A percentile compares a stretch with the other conserved stretches of the same genome.
phyloP scores from a whole-genome alignment of 345 rosid species.

The Eucalyptus cloeziana region DNA sequence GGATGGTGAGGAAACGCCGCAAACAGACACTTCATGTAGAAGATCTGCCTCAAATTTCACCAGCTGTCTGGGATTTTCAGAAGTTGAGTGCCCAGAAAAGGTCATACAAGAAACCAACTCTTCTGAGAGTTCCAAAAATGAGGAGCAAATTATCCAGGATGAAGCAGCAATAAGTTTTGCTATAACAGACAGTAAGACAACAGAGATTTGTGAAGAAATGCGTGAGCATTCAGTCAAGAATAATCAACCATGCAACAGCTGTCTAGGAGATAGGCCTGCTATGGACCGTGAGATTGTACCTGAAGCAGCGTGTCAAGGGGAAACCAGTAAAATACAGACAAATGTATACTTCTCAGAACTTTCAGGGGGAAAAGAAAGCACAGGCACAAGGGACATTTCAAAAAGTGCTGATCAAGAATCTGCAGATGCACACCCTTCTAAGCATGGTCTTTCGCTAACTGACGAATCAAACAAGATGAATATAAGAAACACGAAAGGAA shows the following conservation, averaged over 20 bases:
- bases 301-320: conserved; percentile 2
- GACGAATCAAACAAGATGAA: conserved; percentile 16
- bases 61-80: background rate
- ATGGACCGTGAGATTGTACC: conserved; percentile 2
- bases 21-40: conserved; percentile 2
- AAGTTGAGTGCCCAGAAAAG: conserved; percentile 11
- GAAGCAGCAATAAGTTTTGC: conserved; percentile 4
- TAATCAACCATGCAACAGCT: conserved; percentile 4
- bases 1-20: background rate
- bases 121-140: conserved; percentile 3
- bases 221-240: conserved; percentile 9
- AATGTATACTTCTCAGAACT: conserved; percentile 1
- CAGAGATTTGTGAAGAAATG: background rate
- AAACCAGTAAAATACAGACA: conserved; percentile 15
- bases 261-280: background rate
- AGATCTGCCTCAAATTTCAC: background rate
- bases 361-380: conserved; percentile 1
- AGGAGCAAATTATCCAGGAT: background rate
- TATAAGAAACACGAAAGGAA: conserved; percentile 16
- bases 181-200: conserved; percentile 3
- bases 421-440: conserved; percentile 12
- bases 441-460: conserved; percentile 5
- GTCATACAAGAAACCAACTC: conserved; percentile 14
- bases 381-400: conserved; percentile 5
- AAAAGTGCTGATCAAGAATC: conserved; percentile 25